Conservation (phyloP, 1,284 basidiomycete genomes). For the Heterobasidion occidentale region DNA sequence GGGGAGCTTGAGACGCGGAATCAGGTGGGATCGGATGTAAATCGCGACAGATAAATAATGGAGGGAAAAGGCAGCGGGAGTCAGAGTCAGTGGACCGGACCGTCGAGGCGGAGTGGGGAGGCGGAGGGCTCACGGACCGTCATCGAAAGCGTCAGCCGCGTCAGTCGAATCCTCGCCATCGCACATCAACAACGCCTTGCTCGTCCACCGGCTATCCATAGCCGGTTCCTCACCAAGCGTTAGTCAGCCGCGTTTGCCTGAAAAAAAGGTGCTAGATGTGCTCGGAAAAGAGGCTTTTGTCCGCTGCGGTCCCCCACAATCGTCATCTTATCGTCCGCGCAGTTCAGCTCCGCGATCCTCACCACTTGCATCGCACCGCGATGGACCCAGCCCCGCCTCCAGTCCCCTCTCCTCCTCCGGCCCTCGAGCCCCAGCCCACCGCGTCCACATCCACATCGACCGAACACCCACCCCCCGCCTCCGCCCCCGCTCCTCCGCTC, state of each 20-base stretch:
- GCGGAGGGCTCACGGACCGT: no score
- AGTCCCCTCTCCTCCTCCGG: not conserved
- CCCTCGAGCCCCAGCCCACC: not conserved
- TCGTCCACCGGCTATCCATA: no score
- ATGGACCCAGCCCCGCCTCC: not conserved
- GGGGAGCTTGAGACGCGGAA: not conserved
- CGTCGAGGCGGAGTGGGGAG: no score
- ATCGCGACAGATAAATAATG: no score
- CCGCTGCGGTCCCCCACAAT: not conserved
- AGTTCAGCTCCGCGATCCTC: not conserved
- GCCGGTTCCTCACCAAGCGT: no score
- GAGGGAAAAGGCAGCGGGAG: constrained; percentile 10
- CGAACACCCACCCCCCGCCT: not conserved
- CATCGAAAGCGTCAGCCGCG: not conserved
- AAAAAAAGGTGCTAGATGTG: not conserved
- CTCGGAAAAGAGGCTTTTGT: no score
- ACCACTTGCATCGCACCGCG: not conserved
- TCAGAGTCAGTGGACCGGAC: constrained; percentile 23
- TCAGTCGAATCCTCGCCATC: no score
- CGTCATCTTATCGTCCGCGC: not conserved
- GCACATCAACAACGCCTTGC: no score
- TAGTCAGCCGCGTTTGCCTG: not conserved
- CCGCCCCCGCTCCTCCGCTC: constrained; percentile 25
- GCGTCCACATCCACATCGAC: not conserved
- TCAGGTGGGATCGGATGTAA: not conserved